Evolutionary conservation across 768 basidiomycete species (phyloP), one percentile per base, ranked within the genome.

Genomic region (Trametes elegans): DNA sequence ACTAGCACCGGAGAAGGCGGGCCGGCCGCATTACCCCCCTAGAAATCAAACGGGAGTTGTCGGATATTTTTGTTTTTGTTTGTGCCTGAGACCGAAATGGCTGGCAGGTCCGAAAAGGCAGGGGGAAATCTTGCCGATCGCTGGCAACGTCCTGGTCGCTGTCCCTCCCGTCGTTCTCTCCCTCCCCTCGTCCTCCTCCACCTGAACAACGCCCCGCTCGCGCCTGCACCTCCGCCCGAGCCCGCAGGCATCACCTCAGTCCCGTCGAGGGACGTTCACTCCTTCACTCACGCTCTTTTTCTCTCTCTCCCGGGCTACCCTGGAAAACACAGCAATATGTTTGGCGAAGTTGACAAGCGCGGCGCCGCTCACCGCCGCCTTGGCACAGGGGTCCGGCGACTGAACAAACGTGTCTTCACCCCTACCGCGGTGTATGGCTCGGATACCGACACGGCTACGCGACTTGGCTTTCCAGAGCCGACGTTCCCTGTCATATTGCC

Each of bases 331-430:
- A 39, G 11, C 41, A 60, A 53, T 44, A 62, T 62, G 61, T n/a
- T 56, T 29, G 51, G 49, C 53, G 55, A 52, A 8, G 14, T 55
- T 26, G 40, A 53, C 40, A 58, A 59, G 42, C 54, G 55, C 36
- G 55, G 38, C 32, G 42, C 53, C 34, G n/a, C n/a, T n/a, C 61
- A 62, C 45, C 61, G 55, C 43, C 58, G 61, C 42, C 26, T 57
- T 24, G 43, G 44, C 19, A 53, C 44, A 34, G 58, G 58, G 11
- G 38, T 49, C 26, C 38, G 39, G 31, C 49, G 53, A 7, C 31
- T 59, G 1, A 55, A 55, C 49, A 59, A 59, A n/a, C 58, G 57
- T 29, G 51, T 53, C 35, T 59, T 27, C 34, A 40, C 42, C 36
- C 57, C 57, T 23, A 59, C 57, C 0, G 57, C 52, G 19, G 41